A percentile compares a stretch with the other conserved stretches of the same genome.
phyloP scores from a whole-genome alignment of 495 filamentous ascomycete species.

The Tuber melanosporum region DNA sequence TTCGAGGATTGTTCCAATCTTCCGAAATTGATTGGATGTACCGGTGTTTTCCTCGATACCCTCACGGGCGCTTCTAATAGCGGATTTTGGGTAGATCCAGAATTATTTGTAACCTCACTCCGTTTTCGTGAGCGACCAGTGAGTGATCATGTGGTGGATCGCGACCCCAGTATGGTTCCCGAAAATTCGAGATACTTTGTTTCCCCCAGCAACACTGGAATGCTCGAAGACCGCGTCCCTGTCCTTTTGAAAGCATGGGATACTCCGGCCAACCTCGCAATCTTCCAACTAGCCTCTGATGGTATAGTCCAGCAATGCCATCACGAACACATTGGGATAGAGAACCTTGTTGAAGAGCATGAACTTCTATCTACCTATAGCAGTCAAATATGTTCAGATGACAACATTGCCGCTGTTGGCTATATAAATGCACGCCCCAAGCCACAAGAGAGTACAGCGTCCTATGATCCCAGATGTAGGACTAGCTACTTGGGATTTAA shows the following conservation, averaged over 20 bases:
- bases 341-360: constrained; percentile 1
- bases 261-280: neutral
- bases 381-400: neutral
- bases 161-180: neutral
- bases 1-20: neutral
- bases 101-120: neutral
- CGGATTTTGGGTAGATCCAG: neutral
- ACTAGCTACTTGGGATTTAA: neutral
- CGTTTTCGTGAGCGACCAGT: neutral
- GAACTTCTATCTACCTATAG: neutral
- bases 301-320: neutral
- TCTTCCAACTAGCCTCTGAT: neutral
- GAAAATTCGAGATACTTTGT: neutral
- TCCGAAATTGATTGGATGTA: neutral
- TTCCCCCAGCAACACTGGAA: neutral
- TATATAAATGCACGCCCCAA: neutral
- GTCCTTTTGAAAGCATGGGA: neutral
- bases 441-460: neutral
- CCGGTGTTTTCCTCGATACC: neutral
- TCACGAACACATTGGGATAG: neutral
- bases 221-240: neutral
- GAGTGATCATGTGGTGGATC: neutral
- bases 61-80: neutral
- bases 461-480: neutral
- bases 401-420: neutral